phyloP scores from a whole-genome alignment of 371 early-diverging fungal species.

The Caulochytrium protostelioides region DNA sequence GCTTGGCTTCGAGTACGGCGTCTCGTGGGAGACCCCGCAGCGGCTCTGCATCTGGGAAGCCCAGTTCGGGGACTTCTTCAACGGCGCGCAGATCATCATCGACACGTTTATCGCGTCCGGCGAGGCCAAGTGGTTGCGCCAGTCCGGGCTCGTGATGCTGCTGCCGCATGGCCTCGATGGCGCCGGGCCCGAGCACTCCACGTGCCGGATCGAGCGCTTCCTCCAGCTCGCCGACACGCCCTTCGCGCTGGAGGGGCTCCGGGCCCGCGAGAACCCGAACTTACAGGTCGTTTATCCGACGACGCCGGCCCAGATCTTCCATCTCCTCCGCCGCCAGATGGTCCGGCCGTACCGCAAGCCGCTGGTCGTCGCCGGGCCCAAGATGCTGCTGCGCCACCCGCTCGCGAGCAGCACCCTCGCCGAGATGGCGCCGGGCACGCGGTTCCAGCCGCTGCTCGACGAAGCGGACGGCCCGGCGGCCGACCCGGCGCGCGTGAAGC shows the following conservation, averaged over 20 bases:
- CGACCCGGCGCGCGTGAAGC: slow-evolving; percentile 21
- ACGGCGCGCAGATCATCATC: slow-evolving; percentile 85
- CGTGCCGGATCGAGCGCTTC: slow-evolving; percentile 77
- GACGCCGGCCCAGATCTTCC: slow-evolving; percentile 87
- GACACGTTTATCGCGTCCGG: slow-evolving; percentile 74
- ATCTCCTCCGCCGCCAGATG: slow-evolving; percentile 77
- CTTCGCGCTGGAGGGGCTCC: slow-evolving; percentile 31
- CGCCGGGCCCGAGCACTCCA: slow-evolving; percentile 88
- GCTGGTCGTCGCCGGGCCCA: slow-evolving; percentile 67
- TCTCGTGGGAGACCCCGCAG: slow-evolving; percentile 65
- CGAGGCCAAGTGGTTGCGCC: slow-evolving; percentile 85
- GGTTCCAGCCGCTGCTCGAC: slow-evolving; percentile 54
- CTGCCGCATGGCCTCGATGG: slow-evolving; percentile 94
- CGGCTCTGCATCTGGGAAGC: slow-evolving; percentile 86
- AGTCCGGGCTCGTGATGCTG: slow-evolving; percentile 69
- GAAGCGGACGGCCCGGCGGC: slow-evolving; percentile 22
- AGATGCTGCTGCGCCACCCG: slow-evolving; percentile 48
- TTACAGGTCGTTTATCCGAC: slow-evolving; percentile 84
- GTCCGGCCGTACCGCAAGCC: slow-evolving; percentile 72
- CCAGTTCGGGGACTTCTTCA: slow-evolving; percentile 95
- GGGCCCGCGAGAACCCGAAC: slow-evolving; percentile 43
- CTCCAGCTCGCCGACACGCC: slow-evolving; percentile 61
- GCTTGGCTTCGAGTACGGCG: slow-evolving; percentile 84
- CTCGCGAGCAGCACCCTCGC: slow-evolving; percentile 43
- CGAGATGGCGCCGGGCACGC: slow-evolving; percentile 66